Evolutionary conservation across 106 monocot genomes (phyloP).

Genomic region (Amphibolis antarctica): DNA sequence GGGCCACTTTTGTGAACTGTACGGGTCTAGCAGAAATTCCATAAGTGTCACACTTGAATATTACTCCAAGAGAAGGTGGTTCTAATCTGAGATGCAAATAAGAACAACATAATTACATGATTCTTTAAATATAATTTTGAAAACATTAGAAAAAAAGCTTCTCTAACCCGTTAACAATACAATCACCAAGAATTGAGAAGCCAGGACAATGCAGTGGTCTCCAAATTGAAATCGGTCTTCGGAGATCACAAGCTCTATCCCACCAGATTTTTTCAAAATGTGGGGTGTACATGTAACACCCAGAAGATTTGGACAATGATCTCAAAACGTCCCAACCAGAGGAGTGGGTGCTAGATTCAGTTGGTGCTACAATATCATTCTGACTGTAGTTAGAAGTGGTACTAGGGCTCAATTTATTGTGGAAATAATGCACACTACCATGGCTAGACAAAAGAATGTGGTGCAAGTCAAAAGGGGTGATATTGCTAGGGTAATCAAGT

Average conservation of each 20-base stretch:
- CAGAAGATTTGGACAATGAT: constrained; percentile 48
- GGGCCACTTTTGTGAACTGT: constrained; percentile 81
- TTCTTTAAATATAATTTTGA: constrained; percentile 1
- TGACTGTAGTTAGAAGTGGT: constrained; percentile 9
- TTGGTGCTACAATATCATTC: constrained; percentile 12
- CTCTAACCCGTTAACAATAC: constrained; percentile 79
- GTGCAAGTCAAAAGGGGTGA: constrained; percentile 52
- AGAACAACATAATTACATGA: constrained; percentile 1
- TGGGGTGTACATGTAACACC: constrained; percentile 59
- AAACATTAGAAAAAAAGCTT: constrained; percentile 3
- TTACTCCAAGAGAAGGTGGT: constrained; percentile 73
- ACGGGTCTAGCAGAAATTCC: constrained; percentile 58
- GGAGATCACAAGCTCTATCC: constrained; percentile 71
- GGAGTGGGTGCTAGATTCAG: constrained; percentile 12
- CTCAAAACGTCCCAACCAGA: constrained; percentile 77
- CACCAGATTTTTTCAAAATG: constrained; percentile 99
- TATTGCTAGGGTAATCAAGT: constrained; percentile 33
- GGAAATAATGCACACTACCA: constrained; percentile 12
- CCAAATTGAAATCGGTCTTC: constrained; percentile 81
- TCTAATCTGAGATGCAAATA: constrained; percentile 49
- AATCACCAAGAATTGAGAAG: constrained; percentile 81
- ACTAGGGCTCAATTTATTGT: constrained; percentile 15
- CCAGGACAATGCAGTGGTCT: constrained; percentile 53
- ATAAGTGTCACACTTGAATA: constrained; percentile 66
- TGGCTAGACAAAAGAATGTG: constrained; percentile 54